Conservation (phyloP, 305 asterid species). For the Euphrasia arctica region DNA sequence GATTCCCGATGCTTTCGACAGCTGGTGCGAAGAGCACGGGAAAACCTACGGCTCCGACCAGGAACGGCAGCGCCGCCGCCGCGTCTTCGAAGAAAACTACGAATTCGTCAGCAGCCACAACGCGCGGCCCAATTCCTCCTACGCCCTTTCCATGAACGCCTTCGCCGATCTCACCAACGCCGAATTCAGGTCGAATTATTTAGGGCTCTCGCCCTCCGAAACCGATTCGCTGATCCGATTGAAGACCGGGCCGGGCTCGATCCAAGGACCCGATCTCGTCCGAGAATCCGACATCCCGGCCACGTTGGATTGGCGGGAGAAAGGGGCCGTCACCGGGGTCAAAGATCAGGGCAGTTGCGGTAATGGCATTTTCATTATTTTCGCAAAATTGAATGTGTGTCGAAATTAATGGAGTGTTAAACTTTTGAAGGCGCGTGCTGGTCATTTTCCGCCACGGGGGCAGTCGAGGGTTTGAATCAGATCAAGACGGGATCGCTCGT, state of each 20-base stretch:
- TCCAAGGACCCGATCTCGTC: constrained; percentile 30
- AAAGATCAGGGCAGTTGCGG: constrained; percentile 95
- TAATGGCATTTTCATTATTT: constrained; percentile 11
- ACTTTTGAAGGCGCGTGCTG: constrained; percentile 77
- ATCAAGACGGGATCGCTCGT: constrained; percentile 74
- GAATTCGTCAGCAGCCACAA: constrained; percentile 52
- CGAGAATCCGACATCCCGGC: constrained; percentile 45
- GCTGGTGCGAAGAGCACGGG: constrained; percentile 66
- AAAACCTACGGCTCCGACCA: constrained; percentile 59
- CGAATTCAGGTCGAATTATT: constrained; percentile 65
- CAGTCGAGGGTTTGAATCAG: constrained; percentile 87
- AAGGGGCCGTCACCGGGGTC: constrained; percentile 82
- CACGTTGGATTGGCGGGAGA: constrained; percentile 78
- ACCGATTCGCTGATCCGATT: constrained; percentile 46
- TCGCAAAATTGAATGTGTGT: too few relatives aligned
- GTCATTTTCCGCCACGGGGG: constrained; percentile 97
- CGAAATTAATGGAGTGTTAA: too few relatives aligned
- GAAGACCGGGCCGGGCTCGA: constrained; percentile 34
- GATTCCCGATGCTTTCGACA: constrained; percentile 54
- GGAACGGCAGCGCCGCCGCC: constrained; percentile 54
- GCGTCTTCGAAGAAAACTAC: constrained; percentile 62
- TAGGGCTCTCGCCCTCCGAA: constrained; percentile 62
- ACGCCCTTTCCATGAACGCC: constrained; percentile 66
- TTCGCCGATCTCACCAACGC: constrained; percentile 86
- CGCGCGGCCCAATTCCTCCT: constrained; percentile 45